Conservation (phyloP, 164 flowering plant species). For the Vitis riparia region DNA sequence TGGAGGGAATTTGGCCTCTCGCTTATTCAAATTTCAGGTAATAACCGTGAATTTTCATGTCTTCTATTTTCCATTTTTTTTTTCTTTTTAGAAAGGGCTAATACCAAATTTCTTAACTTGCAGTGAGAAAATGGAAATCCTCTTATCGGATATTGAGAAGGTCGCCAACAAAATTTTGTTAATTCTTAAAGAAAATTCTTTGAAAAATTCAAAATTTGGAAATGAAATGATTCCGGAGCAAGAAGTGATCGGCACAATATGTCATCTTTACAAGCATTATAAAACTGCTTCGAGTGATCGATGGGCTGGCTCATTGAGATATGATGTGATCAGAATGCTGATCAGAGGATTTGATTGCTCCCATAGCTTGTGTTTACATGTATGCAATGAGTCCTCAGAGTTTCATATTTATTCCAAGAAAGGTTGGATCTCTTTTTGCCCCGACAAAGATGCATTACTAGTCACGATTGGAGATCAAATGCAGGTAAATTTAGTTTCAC, state of each 20-base stretch:
- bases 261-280: conserved; percentile 55
- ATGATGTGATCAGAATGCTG: conserved; percentile 75
- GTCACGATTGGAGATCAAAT: conserved; percentile 78
- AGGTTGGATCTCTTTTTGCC: conserved; percentile 77
- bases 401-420: conserved; percentile 85
- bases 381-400: conserved; percentile 51
- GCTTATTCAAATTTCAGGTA: conserved; percentile 78
- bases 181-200: conserved; percentile 18
- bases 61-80: neutral
- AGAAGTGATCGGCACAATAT: conserved; percentile 30
- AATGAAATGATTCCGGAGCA: conserved; percentile 10
- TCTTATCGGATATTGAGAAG: conserved; percentile 38
- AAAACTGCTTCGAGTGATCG: conserved; percentile 11
- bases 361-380: conserved; percentile 64
- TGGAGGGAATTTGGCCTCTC: conserved; percentile 72
- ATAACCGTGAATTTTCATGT: neutral
- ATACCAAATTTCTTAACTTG: conserved; percentile 9
- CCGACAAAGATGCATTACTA: conserved; percentile 47
- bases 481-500: conserved; percentile 47
- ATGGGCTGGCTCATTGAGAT: conserved; percentile 33
- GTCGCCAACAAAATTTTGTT: conserved; percentile 33
- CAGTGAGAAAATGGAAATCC: conserved; percentile 57
- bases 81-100: neutral
- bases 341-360: conserved; percentile 66
- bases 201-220: neutral